These are phyloP conservation scores for Diatrype stigma DNA, from an alignment of 2,329 filamentous ascomycete genomes.

Conservation along the genomic window DNA sequence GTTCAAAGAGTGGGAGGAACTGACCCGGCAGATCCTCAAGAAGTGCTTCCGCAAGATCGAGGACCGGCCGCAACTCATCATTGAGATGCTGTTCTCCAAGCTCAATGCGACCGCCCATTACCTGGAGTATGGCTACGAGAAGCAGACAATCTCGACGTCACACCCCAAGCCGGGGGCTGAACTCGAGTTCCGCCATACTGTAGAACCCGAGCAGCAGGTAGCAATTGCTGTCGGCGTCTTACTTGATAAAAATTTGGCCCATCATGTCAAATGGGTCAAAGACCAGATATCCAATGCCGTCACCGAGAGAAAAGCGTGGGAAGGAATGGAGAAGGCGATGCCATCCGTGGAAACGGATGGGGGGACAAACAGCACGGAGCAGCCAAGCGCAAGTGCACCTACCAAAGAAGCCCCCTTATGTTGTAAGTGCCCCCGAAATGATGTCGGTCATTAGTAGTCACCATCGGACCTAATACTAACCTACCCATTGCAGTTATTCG, in stretches of 20 bases:
- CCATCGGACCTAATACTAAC: neutral
- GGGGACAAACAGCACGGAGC: constrained; percentile 19
- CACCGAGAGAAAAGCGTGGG: constrained; percentile 73
- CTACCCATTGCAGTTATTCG: constrained; percentile 48
- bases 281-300: constrained; percentile 63
- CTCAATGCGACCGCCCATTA: constrained; percentile 78
- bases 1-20: constrained; percentile 87
- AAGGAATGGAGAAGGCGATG: constrained; percentile 62
- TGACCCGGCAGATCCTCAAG: constrained; percentile 78
- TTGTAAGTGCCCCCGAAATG: constrained; percentile 38
- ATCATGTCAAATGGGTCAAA: constrained; percentile 80
- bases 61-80: constrained; percentile 76
- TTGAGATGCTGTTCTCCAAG: constrained; percentile 95
- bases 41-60: constrained; percentile 80
- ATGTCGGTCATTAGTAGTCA: neutral
- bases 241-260: constrained; percentile 72
- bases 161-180: constrained; percentile 70
- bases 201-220: constrained; percentile 67
- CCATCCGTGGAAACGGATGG: constrained; percentile 35
- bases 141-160: constrained; percentile 60
- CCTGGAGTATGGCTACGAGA: constrained; percentile 86
- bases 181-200: constrained; percentile 72
- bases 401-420: constrained; percentile 44
- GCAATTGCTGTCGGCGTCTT: constrained; percentile 75
- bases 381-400: constrained; percentile 20